Base-by-base conservation (phyloP, 2,329 filamentous ascomycete genomes). In the Verticillium klebahnii region DNA sequence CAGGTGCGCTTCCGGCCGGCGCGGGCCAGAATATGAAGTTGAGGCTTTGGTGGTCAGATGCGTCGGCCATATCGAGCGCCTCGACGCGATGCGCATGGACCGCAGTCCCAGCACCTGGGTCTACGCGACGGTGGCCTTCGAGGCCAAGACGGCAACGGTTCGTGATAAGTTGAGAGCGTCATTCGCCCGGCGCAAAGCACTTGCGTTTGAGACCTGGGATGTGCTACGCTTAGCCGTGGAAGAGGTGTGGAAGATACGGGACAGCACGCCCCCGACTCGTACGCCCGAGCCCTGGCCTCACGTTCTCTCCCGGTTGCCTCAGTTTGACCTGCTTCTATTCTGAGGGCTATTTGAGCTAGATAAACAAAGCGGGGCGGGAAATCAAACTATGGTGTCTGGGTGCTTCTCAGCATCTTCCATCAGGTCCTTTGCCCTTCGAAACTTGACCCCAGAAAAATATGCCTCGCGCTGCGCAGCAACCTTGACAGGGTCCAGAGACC, bases 401-500 rank as follows among this genome's bases (percentile, higher is more conserved):
- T 62, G 54, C 15, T 40, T 36, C 14, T 62, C 50, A 8, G 59
- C 50, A 29, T 62, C 60, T 2, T 55, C 50, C 32, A 59, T 25
- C 29, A 62, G n/a, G 9, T 62, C 57, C 12, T 52, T 32, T 15
- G 36, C 34, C 1, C 52, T 50, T 12, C 60, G 58, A 25, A 62
- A 59, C 50, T 50, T 59, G 60, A 62, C 23, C 5, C 60, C 60
- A 29, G 34, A 15, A 32, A 63, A 65, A 14, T 60, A 59, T 25
- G 54, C 57, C 55, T 61, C 60, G 15, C 64, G 52, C 11, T 65
- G 64, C 19, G 60, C 62, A 9, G 54, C 55, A 15, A 65, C 64
- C 60, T 62, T 61, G 1, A 29, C 62, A n/a, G 25, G 39, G 23
- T 60, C 60, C 32, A 65, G 31, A 19, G 56, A 59, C 6, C 60